Evolutionary conservation across 345 rosid genomes (phyloP), one percentile per base, ranked within the genome.

Genomic region (Durio zibethinus): DNA sequence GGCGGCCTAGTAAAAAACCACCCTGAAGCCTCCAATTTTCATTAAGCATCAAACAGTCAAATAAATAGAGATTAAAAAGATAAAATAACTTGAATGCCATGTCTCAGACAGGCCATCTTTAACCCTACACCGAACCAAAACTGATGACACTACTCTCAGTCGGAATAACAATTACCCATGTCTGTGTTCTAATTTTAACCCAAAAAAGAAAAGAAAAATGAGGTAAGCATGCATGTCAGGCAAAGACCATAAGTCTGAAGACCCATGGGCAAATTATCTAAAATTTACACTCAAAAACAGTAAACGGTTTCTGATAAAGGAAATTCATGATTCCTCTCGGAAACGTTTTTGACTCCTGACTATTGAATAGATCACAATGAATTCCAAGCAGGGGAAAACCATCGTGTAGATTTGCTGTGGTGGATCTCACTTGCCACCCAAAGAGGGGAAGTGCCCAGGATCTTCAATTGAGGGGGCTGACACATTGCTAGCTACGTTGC

Each of bases 391-490:
- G 9, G 18, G 56, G 53, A 67, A 50, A 48, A 67, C 62, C 80
- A 59, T 10, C 15, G 71, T 14, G 40, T 12, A 11, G 48, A 45
- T 48, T 48, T 64, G 70, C 74, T 57, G 47, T n/a, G n/a, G 36
- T 33, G 35, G 36, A 69, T 79, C 79, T 91, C 92, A 93, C 85
- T 90, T 93, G 81, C 92, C 97, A 76, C 97, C 93, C 80, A 95
- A 84, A 63, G 98, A 25, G 43, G 99, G 99, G 92, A 95, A 95
- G 72, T 93, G 97, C 33, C 90, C 92, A 5, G 86, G 85, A 79
- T 95, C 99, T 77, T 79, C 91, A 47, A 95, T 95, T 6, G 86
- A 77, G 2, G 97, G 98, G 0, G 97, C 96, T 38, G 90, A 69
- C 29, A 68, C 84, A 79, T 77, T 79, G 76, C 89, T 75, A 4